Percentiles rank a stretch among this genome's conserved stretches.
phyloP scores from a whole-genome alignment of 768 basidiomycete genomes.

The Postia placenta region DNA sequence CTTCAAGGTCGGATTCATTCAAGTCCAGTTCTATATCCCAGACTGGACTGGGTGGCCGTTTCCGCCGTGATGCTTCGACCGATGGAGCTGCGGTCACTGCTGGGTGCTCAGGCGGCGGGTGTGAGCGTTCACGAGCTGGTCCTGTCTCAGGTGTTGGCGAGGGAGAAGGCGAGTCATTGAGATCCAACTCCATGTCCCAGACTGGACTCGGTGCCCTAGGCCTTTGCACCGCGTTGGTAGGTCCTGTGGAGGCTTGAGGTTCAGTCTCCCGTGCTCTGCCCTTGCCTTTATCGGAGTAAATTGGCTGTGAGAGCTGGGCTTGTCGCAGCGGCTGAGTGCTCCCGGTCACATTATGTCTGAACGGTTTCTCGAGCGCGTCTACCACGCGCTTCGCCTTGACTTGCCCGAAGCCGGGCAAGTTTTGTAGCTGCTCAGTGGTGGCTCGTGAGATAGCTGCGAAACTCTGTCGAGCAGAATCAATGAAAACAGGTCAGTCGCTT shows the following conservation, averaged over 20 bases:
- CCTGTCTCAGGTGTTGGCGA: conserved; percentile 13
- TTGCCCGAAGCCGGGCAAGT: conserved; percentile 89
- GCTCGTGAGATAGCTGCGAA: conserved; percentile 78
- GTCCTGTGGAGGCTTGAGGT: background rate
- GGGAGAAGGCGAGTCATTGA: conserved; percentile 25
- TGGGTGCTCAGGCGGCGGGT: background rate
- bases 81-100: background rate
- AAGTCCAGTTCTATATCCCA: conserved; percentile 47
- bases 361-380: conserved; percentile 87
- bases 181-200: conserved; percentile 72
- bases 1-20: conserved; percentile 9
- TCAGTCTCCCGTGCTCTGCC: background rate
- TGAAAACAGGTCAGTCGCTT: too few relatives aligned
- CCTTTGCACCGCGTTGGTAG: background rate
- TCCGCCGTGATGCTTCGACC: background rate
- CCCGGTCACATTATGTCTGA: conserved; percentile 62
- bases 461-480: conserved; percentile 50
- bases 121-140: conserved; percentile 4
- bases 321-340: conserved; percentile 13
- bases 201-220: conserved; percentile 48
- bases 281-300: conserved; percentile 5
- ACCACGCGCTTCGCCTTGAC: conserved; percentile 89
- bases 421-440: conserved; percentile 66
- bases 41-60: conserved; percentile 22
- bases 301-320: background rate